Evolutionary conservation across 352 stramenopile species (phyloP), one percentile per base, ranked within the genome.

Genomic region (Pythium dissimile): DNA sequence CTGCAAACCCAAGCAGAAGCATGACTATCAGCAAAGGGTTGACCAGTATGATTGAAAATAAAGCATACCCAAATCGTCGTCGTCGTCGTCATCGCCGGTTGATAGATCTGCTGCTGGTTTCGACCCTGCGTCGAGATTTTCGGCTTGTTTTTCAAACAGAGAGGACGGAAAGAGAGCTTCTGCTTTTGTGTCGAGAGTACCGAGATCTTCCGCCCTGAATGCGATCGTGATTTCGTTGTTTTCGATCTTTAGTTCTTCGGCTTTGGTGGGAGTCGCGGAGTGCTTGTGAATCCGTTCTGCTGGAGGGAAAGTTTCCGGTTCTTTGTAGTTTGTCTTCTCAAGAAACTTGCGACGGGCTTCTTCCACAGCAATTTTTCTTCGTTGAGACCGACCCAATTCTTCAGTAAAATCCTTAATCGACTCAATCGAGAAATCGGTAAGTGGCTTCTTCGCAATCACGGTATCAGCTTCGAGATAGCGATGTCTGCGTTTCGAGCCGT

Each of bases 141-240:
- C n/a, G n/a, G n/a, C n/a, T n/a, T n/a, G n/a, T n/a, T n/a, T 31
- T 18, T 66, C 57, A 28, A 71, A 65, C 31, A 68, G 45, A 13
- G 67, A 80, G 7, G 50, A 56, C 13, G 67, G 60, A 34, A 90
- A 80, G 16, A 86, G 31, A 12, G 67, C 54, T 32, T 67, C 59
- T 44, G 54, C 68, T 53, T 61, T 62, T 26, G 53, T 37, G 21
- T 66, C 50, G 8, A 59, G 21, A 3, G 34, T 26, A 15, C 65
- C 54, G 6, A 74, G 24, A 10, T 88, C 77, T 9, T 83, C 73
- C 24, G 56, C 27, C 16, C 85, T 81, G 54, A 88, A 66, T 7
- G 70, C 63, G 37, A 88, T 72, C 12, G 56, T 74, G 6, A 88
- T 60, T 8, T 20, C 18, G 15, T 55, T 42, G 1, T 20, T 15